Base-by-base conservation (phyloP, 768 basidiomycete species). In the Suillus luteus region DNA sequence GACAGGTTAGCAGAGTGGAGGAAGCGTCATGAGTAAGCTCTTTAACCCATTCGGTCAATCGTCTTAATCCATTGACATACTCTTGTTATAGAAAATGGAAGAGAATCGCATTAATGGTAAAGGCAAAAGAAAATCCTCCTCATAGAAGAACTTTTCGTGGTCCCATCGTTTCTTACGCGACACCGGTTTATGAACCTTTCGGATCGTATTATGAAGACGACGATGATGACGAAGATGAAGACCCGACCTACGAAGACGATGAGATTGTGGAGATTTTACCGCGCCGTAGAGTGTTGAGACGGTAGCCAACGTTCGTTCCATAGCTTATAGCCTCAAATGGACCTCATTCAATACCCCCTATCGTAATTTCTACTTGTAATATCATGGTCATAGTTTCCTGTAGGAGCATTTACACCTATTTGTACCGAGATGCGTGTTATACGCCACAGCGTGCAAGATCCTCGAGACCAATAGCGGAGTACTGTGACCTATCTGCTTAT, bases 21-120 rank as follows among this genome's bases (percentile, higher is more conserved):
- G 22, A 69, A 67, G 46, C 81, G 89, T 62, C 81, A 84, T 72
- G 78, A 80, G 90, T 90, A 67, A 71, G 85, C 75, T 51, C 60
- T 43, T 60, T 46, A 27, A 48, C 19, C 15, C 37, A 58, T 24
- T 63, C 60, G 17, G 9, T 31, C 0, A 33, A 14, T 40, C 22
- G 37, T 49, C 43, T 60, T 19, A 38, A 22, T 49, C 31, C 24
- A 17, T 10, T 43, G 33, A 17, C n/a, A 43, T 43, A 22, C 40
- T 64, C 12, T n/a, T 44, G 46, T 41, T 58, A 51, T 15, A 71
- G 71, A 57, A 67, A 67, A 40, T 69, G 83, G 85, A 72, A 70
- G 60, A 49, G 59, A 48, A 60, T 66, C 24, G 59, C 65, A 49
- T 67, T 66, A 57, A 75, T 67, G 31, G 55, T 46, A 14, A 76